phyloP scores from a whole-genome alignment of 2,329 filamentous ascomycete species.

The Fusarium sp. region DNA sequence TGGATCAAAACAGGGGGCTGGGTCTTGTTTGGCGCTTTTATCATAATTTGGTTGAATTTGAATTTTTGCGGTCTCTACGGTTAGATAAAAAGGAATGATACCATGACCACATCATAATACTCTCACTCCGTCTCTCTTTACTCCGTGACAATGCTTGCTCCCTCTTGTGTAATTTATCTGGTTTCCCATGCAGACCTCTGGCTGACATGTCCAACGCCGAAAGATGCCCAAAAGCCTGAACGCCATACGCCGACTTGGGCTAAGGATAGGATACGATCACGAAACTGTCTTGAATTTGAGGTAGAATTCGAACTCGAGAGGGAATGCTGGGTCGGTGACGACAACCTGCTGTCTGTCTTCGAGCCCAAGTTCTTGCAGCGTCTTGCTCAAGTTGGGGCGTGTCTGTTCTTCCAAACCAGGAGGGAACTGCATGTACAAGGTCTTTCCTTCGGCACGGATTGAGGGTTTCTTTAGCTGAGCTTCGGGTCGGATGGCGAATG shows the following conservation, averaged over 20 bases:
- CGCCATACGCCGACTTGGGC: constrained; percentile 23
- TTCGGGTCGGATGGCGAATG: constrained; percentile 83
- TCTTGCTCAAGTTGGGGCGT: constrained; percentile 81
- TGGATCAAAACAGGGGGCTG: constrained; percentile 25
- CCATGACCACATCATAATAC: constrained; percentile 46
- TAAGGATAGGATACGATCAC: constrained; percentile 21
- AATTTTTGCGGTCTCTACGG: constrained; percentile 41
- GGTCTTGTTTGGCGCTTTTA: constrained; percentile 40
- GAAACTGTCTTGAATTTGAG: constrained; percentile 57
- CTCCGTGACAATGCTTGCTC: constrained; percentile 48
- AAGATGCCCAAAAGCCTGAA: constrained; percentile 43
- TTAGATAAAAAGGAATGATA: constrained; percentile 52
- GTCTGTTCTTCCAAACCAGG: constrained; percentile 86
- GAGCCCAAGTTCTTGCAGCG: constrained; percentile 77
- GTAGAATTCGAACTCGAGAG: constrained; percentile 72
- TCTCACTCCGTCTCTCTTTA: constrained; percentile 15
- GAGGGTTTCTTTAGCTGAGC: constrained; percentile 95
- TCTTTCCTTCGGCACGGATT: constrained; percentile 80
- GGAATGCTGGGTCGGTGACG: constrained; percentile 92
- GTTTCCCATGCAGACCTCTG: constrained; percentile 10
- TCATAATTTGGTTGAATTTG: constrained; percentile 35
- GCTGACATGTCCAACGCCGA: constrained; percentile 43
- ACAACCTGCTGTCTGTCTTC: constrained; percentile 86
- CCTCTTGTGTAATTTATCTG: constrained; percentile 5
- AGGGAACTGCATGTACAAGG: constrained; percentile 89